phyloP scores from a whole-genome alignment of 106 monocot genomes.

The Platanthera guangdongensis region DNA sequence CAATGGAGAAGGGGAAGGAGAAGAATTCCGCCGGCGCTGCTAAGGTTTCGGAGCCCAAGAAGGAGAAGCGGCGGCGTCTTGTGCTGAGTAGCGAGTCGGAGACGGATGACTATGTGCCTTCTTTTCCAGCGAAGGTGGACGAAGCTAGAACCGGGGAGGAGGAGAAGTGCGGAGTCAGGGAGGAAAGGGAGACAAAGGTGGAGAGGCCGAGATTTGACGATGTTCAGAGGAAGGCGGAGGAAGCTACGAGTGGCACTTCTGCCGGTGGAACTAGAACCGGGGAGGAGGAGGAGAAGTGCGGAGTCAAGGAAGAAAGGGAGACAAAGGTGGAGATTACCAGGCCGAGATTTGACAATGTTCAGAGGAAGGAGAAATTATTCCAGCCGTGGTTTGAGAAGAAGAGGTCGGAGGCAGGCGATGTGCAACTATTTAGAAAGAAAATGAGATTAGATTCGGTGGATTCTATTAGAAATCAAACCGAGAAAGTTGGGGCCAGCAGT shows the following conservation, averaged over 20 bases:
- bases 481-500: neutral
- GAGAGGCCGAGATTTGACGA: too few species aligned
- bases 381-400: neutral
- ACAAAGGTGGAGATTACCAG: neutral
- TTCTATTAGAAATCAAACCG: neutral
- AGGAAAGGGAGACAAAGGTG: too few species aligned
- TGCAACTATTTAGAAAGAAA: neutral
- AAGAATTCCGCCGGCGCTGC: neutral
- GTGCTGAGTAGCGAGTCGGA: slow-evolving; percentile 12
- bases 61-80: neutral
- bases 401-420: neutral
- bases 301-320: neutral
- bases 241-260: too few species aligned
- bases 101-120: neutral
- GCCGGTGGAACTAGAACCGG: too few species aligned
- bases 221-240: too few species aligned
- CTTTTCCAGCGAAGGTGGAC: neutral
- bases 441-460: neutral
- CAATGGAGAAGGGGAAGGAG: slow-evolving; percentile 11
- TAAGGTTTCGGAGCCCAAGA: neutral
- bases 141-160: too few species aligned
- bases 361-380: neutral
- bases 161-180: too few species aligned
- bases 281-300: neutral
- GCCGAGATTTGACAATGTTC: neutral